Base-by-base conservation (phyloP, 1,139 yeast genomes). In the Hyphopichia fennica region DNA sequence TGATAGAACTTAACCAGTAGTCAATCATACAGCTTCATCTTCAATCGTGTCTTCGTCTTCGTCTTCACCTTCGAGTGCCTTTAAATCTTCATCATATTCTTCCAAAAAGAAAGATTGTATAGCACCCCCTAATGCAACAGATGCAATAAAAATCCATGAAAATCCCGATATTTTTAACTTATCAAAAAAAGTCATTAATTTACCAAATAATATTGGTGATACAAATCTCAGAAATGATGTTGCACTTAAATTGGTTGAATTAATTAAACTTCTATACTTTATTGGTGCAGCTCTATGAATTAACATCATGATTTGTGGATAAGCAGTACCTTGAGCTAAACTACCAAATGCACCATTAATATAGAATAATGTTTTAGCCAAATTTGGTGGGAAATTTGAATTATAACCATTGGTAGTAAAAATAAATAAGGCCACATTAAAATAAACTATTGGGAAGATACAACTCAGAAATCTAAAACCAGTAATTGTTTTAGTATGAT, bases 191-290 rank as follows among this genome's bases (percentile, higher is more conserved):
- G 82, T 66, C 75, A 81, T 79, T 34, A 82, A 51, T 40, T 61
- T 63, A 7, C 87, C 87, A 82, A 84, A 81, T 2, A 68, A 31
- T n/a, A 80, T 58, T 0, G 88, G 88, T 3, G 83, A 86, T 1
- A 77, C 37, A 42, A 78, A 81, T 46, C 87, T 59, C 0, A 86
- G 82, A 33, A 76, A 60, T 1, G 87, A 73, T 14, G 77, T 65
- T 38, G 76, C 67, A 44, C 79, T 72, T 50, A 77, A 62, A 1
- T 79, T 67, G 11, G 73, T 60, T 13, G 81, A 79, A 54, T 78
- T 78, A 31, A 78, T 66, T 44, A 75, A 68, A 0, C 80, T 79
- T 41, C 82, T 59, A 52, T 77, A 75, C 45, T 67, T 62, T 19
- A 75, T 64, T 8, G 74, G 71, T 1, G 82, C 65, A 10, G 77